Evolutionary conservation across 139 green algal genomes (phyloP).

Genomic region (Ettlia oleoabundans): DNA sequence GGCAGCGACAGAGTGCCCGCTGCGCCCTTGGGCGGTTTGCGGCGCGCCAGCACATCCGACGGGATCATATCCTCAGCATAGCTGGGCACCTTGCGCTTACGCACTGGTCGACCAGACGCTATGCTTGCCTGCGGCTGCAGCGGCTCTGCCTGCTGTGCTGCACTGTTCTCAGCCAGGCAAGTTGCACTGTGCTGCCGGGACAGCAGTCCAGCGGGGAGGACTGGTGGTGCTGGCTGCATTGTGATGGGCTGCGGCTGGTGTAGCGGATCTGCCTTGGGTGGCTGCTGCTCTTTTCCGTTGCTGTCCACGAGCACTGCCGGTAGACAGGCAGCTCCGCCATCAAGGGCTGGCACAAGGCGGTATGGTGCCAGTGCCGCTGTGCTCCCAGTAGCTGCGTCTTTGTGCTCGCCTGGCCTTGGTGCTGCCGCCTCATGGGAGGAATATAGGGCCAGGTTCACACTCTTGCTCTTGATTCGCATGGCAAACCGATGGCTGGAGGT

Average conservation of each 20-base stretch:
- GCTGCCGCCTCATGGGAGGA: too few relatives aligned
- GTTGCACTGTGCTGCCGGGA: background rate
- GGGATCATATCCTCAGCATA: constrained; percentile 26
- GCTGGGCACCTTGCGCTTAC: constrained; percentile 17
- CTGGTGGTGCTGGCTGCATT: background rate
- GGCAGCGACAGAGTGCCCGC: background rate
- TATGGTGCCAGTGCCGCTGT: too few relatives aligned
- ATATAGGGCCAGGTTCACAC: background rate
- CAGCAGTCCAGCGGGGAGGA: background rate
- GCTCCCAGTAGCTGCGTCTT: too few relatives aligned
- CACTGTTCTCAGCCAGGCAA: background rate
- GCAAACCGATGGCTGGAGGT: background rate
- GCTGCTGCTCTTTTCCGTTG: background rate
- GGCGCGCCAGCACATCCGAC: background rate
- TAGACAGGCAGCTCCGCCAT: background rate
- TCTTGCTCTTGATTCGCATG: constrained; percentile 19
- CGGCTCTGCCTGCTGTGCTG: background rate
- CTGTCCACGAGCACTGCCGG: background rate
- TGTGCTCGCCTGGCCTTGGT: too few relatives aligned
- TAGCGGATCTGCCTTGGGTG: background rate
- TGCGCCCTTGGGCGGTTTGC: background rate
- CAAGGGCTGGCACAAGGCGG: too few relatives aligned
- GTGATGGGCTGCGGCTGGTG: background rate
- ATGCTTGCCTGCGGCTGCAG: background rate
- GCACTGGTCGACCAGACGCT: background rate